Percentiles rank a stretch among this genome's conserved stretches.
Conservation (phyloP, 768 basidiomycete species). For the Suillus sp. region DNA sequence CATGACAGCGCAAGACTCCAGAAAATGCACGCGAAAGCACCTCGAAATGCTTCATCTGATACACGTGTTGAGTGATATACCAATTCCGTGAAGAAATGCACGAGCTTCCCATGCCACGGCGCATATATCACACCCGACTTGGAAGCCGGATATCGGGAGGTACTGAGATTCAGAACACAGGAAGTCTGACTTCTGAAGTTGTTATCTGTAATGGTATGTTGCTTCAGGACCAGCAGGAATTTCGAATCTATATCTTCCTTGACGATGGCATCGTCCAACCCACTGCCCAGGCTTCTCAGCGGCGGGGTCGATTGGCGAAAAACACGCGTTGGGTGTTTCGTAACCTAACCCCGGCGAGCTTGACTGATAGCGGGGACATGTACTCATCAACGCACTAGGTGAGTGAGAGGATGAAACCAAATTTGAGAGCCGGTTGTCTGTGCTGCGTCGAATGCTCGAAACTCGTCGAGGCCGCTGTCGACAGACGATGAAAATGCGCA, state of each 20-base stretch:
- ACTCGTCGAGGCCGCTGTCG: neutral
- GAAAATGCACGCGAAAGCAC: neutral
- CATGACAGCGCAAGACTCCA: neutral
- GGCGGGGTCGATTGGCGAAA: constrained; percentile 14
- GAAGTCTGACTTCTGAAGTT: neutral
- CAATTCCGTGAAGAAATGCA: neutral
- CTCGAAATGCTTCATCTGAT: neutral
- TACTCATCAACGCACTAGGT: neutral
- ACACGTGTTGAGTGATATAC: constrained; percentile 2
- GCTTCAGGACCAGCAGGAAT: neutral
- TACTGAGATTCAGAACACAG: neutral
- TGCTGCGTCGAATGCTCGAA: neutral
- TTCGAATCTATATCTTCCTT: constrained; percentile 1
- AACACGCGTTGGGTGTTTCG: neutral
- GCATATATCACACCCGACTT: neutral
- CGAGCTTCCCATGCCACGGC: neutral
- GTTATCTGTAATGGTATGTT: constrained; percentile 1
- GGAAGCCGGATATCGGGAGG: neutral
- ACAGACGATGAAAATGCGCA: neutral
- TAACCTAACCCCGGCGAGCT: neutral
- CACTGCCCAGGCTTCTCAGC: constrained; percentile 22
- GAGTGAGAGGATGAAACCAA: neutral
- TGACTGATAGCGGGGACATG: neutral
- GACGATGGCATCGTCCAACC: constrained; percentile 17
- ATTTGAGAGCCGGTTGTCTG: neutral